Conservation (phyloP, 805 yeast species). For the Candida xyloterini region DNA sequence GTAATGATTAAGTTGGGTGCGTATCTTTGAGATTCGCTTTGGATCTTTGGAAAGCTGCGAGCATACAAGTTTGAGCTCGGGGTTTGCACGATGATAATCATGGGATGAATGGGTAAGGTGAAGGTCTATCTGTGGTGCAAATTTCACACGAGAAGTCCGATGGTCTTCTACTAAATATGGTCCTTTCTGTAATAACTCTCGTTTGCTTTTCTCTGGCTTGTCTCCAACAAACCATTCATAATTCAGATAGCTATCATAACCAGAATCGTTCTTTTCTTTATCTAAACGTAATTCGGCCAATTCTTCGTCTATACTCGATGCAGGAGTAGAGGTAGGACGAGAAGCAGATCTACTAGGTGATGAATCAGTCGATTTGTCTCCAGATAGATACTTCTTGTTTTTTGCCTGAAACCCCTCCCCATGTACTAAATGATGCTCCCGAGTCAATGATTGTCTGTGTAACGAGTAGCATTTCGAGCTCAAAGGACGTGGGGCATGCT, state of each 20-base stretch:
- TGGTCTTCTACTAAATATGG: neutral
- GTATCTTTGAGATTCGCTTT: slow-evolving; percentile 49
- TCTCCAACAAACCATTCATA: neutral
- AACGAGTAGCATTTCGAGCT: neutral
- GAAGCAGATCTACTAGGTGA: neutral
- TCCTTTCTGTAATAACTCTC: too few species aligned
- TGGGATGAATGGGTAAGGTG: slow-evolving; percentile 52
- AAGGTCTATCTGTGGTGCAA: slow-evolving; percentile 29
- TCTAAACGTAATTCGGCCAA: neutral
- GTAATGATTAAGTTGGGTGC: slow-evolving; percentile 61
- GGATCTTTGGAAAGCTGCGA: slow-evolving; percentile 46
- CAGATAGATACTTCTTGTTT: neutral
- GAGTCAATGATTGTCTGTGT: neutral
- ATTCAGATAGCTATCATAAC: neutral
- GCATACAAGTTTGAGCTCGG: slow-evolving; percentile 44
- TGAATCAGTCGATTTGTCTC: neutral
- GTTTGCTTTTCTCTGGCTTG: neutral
- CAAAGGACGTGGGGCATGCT: slow-evolving; percentile 1
- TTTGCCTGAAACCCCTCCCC: slow-evolving; percentile 54
- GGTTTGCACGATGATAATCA: slow-evolving; percentile 53
- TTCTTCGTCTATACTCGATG: neutral
- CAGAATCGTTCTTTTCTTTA: neutral
- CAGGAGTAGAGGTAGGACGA: neutral
- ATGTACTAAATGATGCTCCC: slow-evolving; percentile 43
- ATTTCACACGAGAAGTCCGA: slow-evolving; percentile 22